phyloP scores from a whole-genome alignment of 78 protist species.

The Mastigamoeba balamuthi region DNA sequence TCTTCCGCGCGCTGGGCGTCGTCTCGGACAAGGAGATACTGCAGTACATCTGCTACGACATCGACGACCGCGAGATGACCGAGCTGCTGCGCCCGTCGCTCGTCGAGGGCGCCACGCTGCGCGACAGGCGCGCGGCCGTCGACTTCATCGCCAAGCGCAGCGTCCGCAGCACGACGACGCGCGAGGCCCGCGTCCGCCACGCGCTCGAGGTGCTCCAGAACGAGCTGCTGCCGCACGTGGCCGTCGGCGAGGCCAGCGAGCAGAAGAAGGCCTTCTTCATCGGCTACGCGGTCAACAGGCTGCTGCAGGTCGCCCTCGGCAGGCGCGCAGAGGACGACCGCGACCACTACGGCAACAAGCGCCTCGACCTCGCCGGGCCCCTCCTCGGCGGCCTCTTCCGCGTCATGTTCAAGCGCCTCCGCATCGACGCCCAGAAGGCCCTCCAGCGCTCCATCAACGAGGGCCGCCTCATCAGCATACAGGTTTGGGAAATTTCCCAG shows the following conservation, averaged over 20 bases:
- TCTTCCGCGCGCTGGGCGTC: constrained; percentile 92
- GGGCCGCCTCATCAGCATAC: too few species aligned
- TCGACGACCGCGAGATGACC: constrained; percentile 74
- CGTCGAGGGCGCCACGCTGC: constrained; percentile 76
- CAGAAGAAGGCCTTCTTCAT: constrained; percentile 90
- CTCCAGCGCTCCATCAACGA: constrained; percentile 8
- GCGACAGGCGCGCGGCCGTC: constrained; percentile 74
- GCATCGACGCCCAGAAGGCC: constrained; percentile 18
- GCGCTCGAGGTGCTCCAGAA: constrained; percentile 70
- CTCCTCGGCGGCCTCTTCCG: constrained; percentile 79
- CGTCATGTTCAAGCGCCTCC: constrained; percentile 52
- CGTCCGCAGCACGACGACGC: too few species aligned
- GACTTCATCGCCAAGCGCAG: constrained; percentile 89
- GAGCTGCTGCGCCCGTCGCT: constrained; percentile 87
- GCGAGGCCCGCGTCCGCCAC: too few species aligned
- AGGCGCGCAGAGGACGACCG: constrained; percentile 88
- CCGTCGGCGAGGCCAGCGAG: constrained; percentile 67
- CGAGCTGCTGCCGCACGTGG: constrained; percentile 94
- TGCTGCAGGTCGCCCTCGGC: constrained; percentile 75
- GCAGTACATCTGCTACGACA: constrained; percentile 81
- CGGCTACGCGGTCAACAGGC: constrained; percentile 90
- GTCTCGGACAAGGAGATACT: constrained; percentile 88
- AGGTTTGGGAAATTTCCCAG: not conserved
- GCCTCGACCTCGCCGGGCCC: constrained; percentile 96
- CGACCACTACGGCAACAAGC: constrained; percentile 99